Conservation (phyloP, 306 rosid species). For the Cucumis hystrix region DNA sequence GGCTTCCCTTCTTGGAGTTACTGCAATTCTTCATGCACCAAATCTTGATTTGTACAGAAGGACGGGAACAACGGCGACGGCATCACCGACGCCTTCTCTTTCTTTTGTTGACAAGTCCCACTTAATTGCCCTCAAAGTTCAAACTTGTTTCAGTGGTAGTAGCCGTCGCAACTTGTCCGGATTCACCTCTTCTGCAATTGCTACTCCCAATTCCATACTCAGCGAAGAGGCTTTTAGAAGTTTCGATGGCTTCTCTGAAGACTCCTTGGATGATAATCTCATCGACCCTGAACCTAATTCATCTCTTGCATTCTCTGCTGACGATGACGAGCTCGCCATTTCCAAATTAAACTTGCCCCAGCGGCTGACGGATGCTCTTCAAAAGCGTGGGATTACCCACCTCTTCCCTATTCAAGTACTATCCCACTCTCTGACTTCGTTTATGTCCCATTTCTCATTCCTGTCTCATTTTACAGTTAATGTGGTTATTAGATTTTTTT, state of each 20-base stretch:
- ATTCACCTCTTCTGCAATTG: conserved; percentile 55
- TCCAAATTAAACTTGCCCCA: conserved; percentile 60
- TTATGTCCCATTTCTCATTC: not conserved
- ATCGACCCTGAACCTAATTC: conserved; percentile 21
- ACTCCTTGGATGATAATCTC: conserved; percentile 16
- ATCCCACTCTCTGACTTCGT: not conserved
- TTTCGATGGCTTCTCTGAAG: conserved; percentile 31
- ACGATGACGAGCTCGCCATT: conserved; percentile 58
- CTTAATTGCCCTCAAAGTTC: conserved; percentile 31
- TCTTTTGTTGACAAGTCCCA: conserved; percentile 43
- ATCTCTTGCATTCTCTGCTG: not conserved
- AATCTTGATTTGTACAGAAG: conserved; percentile 29
- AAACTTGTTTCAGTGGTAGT: not conserved
- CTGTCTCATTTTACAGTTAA: not conserved
- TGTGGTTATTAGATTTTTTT: not conserved
- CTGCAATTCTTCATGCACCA: conserved; percentile 49
- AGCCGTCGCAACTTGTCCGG: conserved; percentile 9
- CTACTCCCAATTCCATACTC: conserved; percentile 80
- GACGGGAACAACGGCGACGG: conserved; percentile 7
- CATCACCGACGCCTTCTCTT: conserved; percentile 20
- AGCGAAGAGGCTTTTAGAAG: conserved; percentile 90
- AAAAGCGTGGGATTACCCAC: conserved; percentile 55
- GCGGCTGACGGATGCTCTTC: conserved; percentile 47
- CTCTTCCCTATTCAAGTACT: conserved; percentile 94
- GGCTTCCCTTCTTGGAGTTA: conserved; percentile 58